These are phyloP conservation scores for Globisporangium spinosum DNA, from an alignment of 352 stramenopile species.

Conservation along the genomic window DNA sequence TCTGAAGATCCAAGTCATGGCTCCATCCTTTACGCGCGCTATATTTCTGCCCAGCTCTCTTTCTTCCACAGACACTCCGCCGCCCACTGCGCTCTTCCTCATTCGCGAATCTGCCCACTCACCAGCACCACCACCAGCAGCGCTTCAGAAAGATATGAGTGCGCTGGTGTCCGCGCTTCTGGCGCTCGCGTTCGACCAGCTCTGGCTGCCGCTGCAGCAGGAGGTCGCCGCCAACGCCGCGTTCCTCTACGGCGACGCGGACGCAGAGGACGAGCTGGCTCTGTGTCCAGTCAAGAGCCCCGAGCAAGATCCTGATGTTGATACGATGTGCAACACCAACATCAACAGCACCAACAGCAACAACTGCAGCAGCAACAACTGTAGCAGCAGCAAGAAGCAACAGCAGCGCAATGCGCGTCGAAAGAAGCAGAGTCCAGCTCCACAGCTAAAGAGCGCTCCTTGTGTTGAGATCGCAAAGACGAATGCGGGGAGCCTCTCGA, in stretches of 20 bases:
- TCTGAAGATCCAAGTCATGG: neutral
- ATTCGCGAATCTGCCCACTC: neutral
- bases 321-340: neutral
- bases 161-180: neutral
- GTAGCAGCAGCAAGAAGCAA: neutral
- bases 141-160: neutral
- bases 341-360: neutral
- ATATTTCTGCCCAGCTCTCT: neutral
- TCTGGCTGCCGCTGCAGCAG: conserved; percentile 6
- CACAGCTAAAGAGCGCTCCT: neutral
- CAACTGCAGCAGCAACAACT: neutral
- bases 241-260: conserved; percentile 1
- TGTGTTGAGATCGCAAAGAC: neutral
- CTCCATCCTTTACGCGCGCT: neutral
- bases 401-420: neutral
- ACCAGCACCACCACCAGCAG: neutral
- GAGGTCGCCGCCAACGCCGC: conserved; percentile 5
- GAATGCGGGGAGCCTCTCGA: neutral
- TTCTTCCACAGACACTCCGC: neutral
- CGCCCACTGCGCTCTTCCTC: neutral
- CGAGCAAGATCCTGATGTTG: neutral
- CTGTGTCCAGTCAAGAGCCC: neutral
- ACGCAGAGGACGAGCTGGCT: neutral
- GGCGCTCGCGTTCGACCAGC: neutral
- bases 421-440: neutral